These are phyloP conservation scores for Pezicula neosporulosa DNA, from an alignment of 2,329 filamentous ascomycete species.

Conservation along the genomic window DNA sequence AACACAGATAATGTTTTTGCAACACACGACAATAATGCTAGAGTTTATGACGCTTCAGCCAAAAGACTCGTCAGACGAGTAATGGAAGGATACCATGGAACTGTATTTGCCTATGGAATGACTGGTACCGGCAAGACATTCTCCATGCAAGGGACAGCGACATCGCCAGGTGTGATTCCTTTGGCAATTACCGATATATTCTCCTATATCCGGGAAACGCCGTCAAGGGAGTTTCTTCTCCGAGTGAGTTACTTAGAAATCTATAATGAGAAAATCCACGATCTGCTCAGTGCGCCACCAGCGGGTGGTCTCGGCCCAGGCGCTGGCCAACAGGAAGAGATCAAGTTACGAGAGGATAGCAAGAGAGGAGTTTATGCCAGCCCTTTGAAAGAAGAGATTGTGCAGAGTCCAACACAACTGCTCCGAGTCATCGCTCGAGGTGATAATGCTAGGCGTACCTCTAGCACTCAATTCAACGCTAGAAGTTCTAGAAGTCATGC, in stretches of 20 bases:
- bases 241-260: constrained; percentile 98
- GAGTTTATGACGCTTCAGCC: constrained; percentile 90
- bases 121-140: constrained; percentile 98
- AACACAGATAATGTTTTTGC: constrained; percentile 89
- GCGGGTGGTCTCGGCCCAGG: constrained; percentile 50
- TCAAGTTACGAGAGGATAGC: constrained; percentile 93
- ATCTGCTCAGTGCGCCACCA: constrained; percentile 76
- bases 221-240: constrained; percentile 87
- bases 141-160: constrained; percentile 97
- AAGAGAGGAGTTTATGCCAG: constrained; percentile 96
- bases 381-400: constrained; percentile 95
- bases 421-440: constrained; percentile 92
- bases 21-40: constrained; percentile 87
- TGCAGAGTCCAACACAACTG: constrained; percentile 94
- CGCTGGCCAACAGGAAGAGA: constrained; percentile 74
- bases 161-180: constrained; percentile 93
- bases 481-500: constrained; percentile 97
- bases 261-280: constrained; percentile 97
- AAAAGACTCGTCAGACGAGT: constrained; percentile 93
- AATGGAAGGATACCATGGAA: constrained; percentile 99
- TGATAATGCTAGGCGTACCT: constrained; percentile 84
- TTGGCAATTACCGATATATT: constrained; percentile 98
- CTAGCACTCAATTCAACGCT: constrained; percentile 95
- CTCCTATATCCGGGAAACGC: constrained; percentile 96
- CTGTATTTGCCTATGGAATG: constrained; percentile 98